phyloP scores from a whole-genome alignment of 2,329 filamentous ascomycete species.

The Trichophaea hybrida region DNA sequence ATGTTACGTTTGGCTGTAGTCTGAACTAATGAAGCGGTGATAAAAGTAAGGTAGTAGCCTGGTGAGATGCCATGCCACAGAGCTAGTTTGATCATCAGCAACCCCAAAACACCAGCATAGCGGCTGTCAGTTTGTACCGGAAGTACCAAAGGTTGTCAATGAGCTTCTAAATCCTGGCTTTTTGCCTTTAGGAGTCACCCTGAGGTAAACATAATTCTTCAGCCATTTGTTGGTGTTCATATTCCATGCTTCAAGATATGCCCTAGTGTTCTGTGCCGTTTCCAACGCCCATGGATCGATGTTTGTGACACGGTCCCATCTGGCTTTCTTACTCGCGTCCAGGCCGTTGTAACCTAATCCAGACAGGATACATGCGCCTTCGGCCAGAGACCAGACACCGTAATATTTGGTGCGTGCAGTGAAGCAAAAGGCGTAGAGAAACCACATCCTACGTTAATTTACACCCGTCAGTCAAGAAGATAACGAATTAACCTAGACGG shows the following conservation, averaged over 20 bases:
- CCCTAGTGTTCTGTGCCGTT: slow-evolving; percentile 79
- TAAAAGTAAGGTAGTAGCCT: slow-evolving; percentile 83
- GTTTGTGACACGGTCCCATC: slow-evolving; percentile 82
- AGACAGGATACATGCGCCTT: slow-evolving; percentile 85
- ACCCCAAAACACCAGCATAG: background rate
- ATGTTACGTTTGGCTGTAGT: slow-evolving; percentile 81
- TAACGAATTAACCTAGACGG: background rate
- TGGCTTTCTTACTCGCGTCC: slow-evolving; percentile 67
- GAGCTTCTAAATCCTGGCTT: slow-evolving; percentile 94
- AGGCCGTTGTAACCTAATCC: slow-evolving; percentile 91
- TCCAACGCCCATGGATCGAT: slow-evolving; percentile 78
- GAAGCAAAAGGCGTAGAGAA: slow-evolving; percentile 71
- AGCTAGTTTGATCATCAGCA: slow-evolving; percentile 30
- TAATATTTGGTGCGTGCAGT: slow-evolving; percentile 87
- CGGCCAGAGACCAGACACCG: slow-evolving; percentile 83
- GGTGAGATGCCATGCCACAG: slow-evolving; percentile 98
- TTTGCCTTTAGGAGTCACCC: slow-evolving; percentile 86
- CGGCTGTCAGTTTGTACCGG: slow-evolving; percentile 34
- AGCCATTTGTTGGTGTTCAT: slow-evolving; percentile 98
- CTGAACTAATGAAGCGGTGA: slow-evolving; percentile 81
- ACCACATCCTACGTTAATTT: slow-evolving; percentile 41
- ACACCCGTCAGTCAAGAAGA: background rate
- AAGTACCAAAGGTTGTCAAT: slow-evolving; percentile 84
- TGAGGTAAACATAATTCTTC: slow-evolving; percentile 85
- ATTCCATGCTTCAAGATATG: slow-evolving; percentile 87